phyloP scores from a whole-genome alignment of 1,284 basidiomycete species.

The Quambalaria eucalypti region DNA sequence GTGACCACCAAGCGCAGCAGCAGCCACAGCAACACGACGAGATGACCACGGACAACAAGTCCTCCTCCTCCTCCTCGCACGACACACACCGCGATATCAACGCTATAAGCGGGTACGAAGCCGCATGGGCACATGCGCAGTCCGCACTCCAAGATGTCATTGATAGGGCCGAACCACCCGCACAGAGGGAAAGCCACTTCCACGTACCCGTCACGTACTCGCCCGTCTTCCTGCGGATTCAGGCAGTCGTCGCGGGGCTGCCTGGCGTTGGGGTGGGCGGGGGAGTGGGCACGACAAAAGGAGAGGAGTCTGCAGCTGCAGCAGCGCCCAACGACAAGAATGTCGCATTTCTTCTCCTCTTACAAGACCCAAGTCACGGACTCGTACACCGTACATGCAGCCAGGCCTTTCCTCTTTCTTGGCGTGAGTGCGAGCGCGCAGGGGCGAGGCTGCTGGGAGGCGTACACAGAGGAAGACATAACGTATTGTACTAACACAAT shows the following conservation, averaged over 20 bases:
- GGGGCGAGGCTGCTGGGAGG: neutral
- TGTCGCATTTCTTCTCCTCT: slow-evolving; percentile 34
- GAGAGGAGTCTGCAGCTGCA: neutral
- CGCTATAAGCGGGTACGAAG: slow-evolving; percentile 70
- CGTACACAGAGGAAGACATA: neutral
- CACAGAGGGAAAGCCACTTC: neutral
- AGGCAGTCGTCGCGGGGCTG: slow-evolving; percentile 54
- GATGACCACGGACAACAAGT: too few species aligned
- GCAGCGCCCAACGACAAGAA: slow-evolving; percentile 8
- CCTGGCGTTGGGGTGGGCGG: slow-evolving; percentile 7
- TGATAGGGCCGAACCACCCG: neutral
- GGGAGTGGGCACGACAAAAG: neutral
- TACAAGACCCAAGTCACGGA: slow-evolving; percentile 36
- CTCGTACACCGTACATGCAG: slow-evolving; percentile 37
- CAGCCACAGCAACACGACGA: slow-evolving; percentile 8
- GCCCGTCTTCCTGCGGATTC: slow-evolving; percentile 84
- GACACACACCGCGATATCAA: slow-evolving; percentile 73
- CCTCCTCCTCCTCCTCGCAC: too few species aligned
- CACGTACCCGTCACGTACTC: slow-evolving; percentile 69
- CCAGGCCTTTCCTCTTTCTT: slow-evolving; percentile 35
- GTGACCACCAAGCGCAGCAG: neutral
- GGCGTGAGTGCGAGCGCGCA: slow-evolving; percentile 24
- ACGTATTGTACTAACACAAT: neutral
- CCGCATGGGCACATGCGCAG: slow-evolving; percentile 65
- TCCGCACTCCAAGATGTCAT: neutral